A percentile compares a stretch with the other conserved stretches of the same genome.
Conservation (phyloP, 2,329 filamentous ascomycete genomes). For the Dactylonectria estremocensis region DNA sequence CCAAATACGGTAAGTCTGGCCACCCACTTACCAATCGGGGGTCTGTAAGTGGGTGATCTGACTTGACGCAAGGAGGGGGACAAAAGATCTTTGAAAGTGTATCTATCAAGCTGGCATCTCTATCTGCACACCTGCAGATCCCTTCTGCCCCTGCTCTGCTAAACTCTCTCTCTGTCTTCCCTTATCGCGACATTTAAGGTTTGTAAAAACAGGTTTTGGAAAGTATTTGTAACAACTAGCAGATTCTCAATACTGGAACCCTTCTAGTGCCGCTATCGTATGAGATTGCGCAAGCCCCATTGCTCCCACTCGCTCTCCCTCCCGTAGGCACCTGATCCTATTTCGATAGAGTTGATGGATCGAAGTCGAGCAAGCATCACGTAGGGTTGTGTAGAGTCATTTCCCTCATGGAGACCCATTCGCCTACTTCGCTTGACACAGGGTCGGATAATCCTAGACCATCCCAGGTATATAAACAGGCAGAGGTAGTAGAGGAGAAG, state of each 20-base stretch:
- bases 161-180: neutral
- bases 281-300: neutral
- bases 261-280: neutral
- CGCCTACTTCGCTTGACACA: neutral
- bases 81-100: too few species aligned
- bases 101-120: neutral
- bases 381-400: constrained; percentile 2
- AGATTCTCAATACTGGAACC: neutral
- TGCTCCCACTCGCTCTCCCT: neutral
- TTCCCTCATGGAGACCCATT: constrained; percentile 1
- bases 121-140: neutral
- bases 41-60: too few species aligned
- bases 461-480: constrained; percentile 2
- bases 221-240: constrained; percentile 1
- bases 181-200: neutral
- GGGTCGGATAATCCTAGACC: neutral
- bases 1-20: too few species aligned
- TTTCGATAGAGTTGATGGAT: constrained; percentile 2
- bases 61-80: neutral
- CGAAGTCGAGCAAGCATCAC: constrained; percentile 1
- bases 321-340: neutral
- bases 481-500: constrained; percentile 4
- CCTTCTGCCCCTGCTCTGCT: constrained; percentile 2
- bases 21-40: too few species aligned
- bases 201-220: constrained; percentile 1